These are phyloP conservation scores for Clohesyomyces aquaticus DNA, from an alignment of 495 filamentous ascomycete species.

Conservation along the genomic window DNA sequence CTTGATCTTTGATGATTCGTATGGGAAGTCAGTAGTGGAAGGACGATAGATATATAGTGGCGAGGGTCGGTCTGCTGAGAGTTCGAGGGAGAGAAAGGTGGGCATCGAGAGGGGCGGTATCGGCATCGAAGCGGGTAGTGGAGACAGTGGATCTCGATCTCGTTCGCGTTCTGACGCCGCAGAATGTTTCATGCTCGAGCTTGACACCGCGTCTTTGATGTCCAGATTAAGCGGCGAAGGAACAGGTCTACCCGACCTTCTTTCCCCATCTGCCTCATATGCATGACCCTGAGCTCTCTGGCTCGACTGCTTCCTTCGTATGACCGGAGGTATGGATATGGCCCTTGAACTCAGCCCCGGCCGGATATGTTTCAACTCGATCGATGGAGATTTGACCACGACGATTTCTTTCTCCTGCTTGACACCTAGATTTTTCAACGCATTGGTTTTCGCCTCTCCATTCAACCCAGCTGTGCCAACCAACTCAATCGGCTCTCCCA, in stretches of 20 bases:
- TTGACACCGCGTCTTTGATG: conserved; percentile 16
- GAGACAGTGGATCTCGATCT: conserved; percentile 54
- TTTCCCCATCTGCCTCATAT: conserved; percentile 16
- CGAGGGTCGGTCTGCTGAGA: conserved; percentile 79
- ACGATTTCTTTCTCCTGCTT: conserved; percentile 31
- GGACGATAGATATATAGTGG: conserved; percentile 86
- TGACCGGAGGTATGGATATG: conserved; percentile 46
- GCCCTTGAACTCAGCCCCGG: conserved; percentile 43
- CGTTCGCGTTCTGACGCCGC: conserved; percentile 14
- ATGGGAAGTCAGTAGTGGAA: conserved; percentile 72
- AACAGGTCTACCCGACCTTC: conserved; percentile 12
- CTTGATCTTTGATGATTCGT: conserved; percentile 95
- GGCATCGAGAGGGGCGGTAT: conserved; percentile 84
- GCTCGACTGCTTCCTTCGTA: conserved; percentile 47
- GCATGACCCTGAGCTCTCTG: conserved; percentile 27
- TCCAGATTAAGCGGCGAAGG: conserved; percentile 51
- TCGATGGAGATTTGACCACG: conserved; percentile 29
- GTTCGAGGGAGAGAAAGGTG: conserved; percentile 84
- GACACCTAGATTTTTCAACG: conserved; percentile 9
- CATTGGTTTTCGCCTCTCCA: conserved; percentile 6
- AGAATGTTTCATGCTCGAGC: conserved; percentile 23
- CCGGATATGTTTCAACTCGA: conserved; percentile 31
- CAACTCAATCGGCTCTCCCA: conserved; percentile 6
- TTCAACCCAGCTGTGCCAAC: background rate
- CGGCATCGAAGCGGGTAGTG: conserved; percentile 71